Conservation (phyloP, 2,329 filamentous ascomycete species). For the Rachicladosporium sp. region DNA sequence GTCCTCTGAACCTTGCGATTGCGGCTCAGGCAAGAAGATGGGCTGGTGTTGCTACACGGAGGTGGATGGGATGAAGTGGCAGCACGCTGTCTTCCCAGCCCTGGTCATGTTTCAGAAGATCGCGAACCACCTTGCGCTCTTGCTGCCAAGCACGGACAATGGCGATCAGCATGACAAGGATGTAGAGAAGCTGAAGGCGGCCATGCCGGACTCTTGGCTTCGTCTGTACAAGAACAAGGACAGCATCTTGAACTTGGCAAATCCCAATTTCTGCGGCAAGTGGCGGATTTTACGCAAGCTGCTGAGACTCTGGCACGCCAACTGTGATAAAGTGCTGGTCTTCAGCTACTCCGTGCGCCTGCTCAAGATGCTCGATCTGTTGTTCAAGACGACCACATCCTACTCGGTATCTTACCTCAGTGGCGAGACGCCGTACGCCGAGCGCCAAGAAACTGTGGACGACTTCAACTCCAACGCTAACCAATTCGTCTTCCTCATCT, state of each 20-base stretch:
- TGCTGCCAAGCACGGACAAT: constrained; percentile 54
- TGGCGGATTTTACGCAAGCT: constrained; percentile 86
- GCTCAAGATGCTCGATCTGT: constrained; percentile 67
- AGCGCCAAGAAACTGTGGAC: constrained; percentile 68
- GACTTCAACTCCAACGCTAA: constrained; percentile 79
- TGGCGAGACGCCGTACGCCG: constrained; percentile 69
- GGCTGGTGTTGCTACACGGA: constrained; percentile 68
- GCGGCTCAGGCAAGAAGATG: constrained; percentile 53
- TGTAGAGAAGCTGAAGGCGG: constrained; percentile 58
- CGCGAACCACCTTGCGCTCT: constrained; percentile 76
- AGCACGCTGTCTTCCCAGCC: constrained; percentile 68
- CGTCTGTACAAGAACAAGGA: constrained; percentile 63
- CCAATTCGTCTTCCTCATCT: constrained; percentile 93
- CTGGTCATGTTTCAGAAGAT: constrained; percentile 77
- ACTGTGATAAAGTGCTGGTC: constrained; percentile 86
- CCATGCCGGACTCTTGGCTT: constrained; percentile 63
- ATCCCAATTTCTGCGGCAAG: constrained; percentile 89
- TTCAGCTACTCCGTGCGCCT: constrained; percentile 88
- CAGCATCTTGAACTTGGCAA: constrained; percentile 66
- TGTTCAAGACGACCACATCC: constrained; percentile 70
- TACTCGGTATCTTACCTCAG: constrained; percentile 90
- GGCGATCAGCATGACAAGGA: constrained; percentile 68
- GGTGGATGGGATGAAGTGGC: constrained; percentile 46
- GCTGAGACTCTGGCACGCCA: constrained; percentile 76
- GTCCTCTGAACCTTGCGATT: constrained; percentile 57